phyloP scores from a whole-genome alignment of 1,284 basidiomycete genomes.

The Trichosporon faecale region DNA sequence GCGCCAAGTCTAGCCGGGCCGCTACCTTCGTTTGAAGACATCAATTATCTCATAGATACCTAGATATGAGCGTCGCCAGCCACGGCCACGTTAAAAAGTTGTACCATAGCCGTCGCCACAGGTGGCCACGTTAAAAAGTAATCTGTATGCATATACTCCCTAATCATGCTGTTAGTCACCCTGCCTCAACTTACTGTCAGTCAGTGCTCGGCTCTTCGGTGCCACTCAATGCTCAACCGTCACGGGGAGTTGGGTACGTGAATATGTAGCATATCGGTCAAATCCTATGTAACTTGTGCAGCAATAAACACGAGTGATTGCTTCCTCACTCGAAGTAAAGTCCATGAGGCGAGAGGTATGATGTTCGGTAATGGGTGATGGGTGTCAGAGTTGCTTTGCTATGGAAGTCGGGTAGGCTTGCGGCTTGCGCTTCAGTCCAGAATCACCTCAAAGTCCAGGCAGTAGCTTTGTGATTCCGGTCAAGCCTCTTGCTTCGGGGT shows the following conservation, averaged over 20 bases:
- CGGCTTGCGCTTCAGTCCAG: not conserved
- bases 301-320: constrained; percentile 1
- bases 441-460: not conserved
- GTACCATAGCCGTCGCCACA: constrained; percentile 1
- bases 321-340: not conserved
- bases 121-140: constrained; percentile 7
- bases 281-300: constrained; percentile 12
- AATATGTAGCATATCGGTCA: constrained; percentile 10
- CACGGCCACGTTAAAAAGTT: constrained; percentile 6
- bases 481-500: not conserved
- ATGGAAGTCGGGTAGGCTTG: not conserved
- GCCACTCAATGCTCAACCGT: no score
- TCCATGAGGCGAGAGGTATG: constrained; percentile 11
- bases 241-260: no score
- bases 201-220: no score
- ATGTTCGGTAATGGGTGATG: not conserved
- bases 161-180: not conserved
- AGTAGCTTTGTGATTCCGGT: not conserved
- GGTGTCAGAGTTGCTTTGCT: not conserved
- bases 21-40: constrained; percentile 5
- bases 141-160: constrained; percentile 8
- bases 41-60: not conserved
- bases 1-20: constrained; percentile 29
- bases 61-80: constrained; percentile 8
- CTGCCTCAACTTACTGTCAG: no score